Conservation (phyloP, 805 yeast genomes). For the Saccharomyces eubayanus region DNA sequence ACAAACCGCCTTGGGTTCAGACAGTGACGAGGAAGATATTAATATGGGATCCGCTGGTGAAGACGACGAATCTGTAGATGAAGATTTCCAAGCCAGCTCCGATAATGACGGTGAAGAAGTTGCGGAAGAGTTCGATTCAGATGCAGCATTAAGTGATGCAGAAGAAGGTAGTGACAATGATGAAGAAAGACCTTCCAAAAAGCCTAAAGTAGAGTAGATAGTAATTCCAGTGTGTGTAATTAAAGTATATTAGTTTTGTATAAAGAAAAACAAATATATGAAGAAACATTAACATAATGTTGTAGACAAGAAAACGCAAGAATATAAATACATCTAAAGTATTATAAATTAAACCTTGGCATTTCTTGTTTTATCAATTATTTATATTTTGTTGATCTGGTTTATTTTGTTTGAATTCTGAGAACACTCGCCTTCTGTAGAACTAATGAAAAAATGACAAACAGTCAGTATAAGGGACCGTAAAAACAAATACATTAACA, state of each 20-base stretch:
- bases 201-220: constrained; percentile 22
- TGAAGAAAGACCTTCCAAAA: constrained; percentile 34
- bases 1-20: constrained; percentile 65
- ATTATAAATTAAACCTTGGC: too few species aligned
- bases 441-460: neutral
- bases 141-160: constrained; percentile 31
- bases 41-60: constrained; percentile 66
- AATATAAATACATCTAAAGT: too few species aligned
- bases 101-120: constrained; percentile 53
- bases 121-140: constrained; percentile 80
- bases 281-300: neutral
- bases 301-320: too few species aligned
- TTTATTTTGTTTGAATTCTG: neutral
- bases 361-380: neutral
- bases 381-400: neutral
- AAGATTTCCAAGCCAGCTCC: constrained; percentile 56
- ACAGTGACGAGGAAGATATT: constrained; percentile 41
- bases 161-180: constrained; percentile 27
- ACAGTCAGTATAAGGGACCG: neutral
- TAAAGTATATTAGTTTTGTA: neutral
- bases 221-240: constrained; percentile 9
- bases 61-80: constrained; percentile 76
- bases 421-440: neutral
- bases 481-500: neutral
- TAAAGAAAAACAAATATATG: neutral